These are phyloP conservation scores for Lasiosphaeria hispida DNA, from an alignment of 495 filamentous ascomycete species.

Conservation along the genomic window DNA sequence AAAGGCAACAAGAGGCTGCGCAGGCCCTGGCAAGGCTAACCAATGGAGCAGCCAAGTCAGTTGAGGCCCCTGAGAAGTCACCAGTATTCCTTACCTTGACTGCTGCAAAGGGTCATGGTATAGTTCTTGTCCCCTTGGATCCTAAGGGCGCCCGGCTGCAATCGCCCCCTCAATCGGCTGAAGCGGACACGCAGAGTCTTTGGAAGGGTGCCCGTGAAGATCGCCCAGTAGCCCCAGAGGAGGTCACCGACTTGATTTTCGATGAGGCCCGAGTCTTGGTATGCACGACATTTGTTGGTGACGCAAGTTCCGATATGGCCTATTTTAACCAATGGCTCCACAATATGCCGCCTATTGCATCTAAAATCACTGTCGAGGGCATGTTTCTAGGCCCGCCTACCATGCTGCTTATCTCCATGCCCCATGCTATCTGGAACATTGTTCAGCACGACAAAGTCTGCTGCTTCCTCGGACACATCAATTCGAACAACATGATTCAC, in stretches of 20 bases:
- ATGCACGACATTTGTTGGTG: conserved; percentile 56
- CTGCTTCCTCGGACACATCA: conserved; percentile 55
- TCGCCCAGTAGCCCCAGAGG: conserved; percentile 36
- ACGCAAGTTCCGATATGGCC: conserved; percentile 56
- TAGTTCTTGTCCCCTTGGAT: conserved; percentile 45
- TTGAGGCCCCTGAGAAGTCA: conserved; percentile 35
- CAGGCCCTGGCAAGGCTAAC: conserved; percentile 36
- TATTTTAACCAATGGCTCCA: conserved; percentile 58
- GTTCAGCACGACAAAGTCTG: conserved; percentile 57
- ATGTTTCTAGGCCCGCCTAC: conserved; percentile 59
- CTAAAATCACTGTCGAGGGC: conserved; percentile 55
- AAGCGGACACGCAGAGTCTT: conserved; percentile 32
- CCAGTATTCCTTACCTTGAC: conserved; percentile 51
- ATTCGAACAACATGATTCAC: conserved; percentile 56
- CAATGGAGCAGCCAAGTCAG: conserved; percentile 43
- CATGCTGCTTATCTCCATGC: conserved; percentile 57
- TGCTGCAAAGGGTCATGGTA: conserved; percentile 44
- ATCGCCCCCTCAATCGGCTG: conserved; percentile 40
- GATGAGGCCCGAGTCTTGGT: conserved; percentile 53
- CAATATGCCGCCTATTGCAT: conserved; percentile 44
- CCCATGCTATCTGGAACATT: conserved; percentile 52
- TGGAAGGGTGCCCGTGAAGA: conserved; percentile 36
- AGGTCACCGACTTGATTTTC: conserved; percentile 48
- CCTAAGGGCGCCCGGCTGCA: conserved; percentile 34
- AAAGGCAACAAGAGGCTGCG: conserved; percentile 40